Conservation (phyloP, 495 filamentous ascomycete genomes). For the Trichocladium uniseriatum region DNA sequence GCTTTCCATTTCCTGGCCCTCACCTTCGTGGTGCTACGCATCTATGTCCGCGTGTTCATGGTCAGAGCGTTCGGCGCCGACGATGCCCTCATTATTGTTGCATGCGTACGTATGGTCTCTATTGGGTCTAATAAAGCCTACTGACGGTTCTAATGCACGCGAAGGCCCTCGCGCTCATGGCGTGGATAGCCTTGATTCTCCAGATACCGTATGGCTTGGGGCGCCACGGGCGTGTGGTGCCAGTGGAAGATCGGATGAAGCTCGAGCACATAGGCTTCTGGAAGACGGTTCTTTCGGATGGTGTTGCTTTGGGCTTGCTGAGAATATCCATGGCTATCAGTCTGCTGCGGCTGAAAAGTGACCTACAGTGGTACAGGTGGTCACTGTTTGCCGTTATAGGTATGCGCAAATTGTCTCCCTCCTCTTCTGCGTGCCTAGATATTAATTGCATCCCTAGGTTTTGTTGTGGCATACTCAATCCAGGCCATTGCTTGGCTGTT, state of each 20-base stretch:
- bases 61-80: slow-evolving; percentile 25
- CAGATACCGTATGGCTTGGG: slow-evolving; percentile 32
- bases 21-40: slow-evolving; percentile 12
- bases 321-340: slow-evolving; percentile 32
- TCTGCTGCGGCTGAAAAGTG: slow-evolving; percentile 13
- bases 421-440: too few species aligned
- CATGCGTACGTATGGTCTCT: slow-evolving; percentile 7
- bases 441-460: slow-evolving; percentile 18
- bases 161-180: slow-evolving; percentile 3
- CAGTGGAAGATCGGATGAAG: slow-evolving; percentile 15
- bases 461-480: slow-evolving; percentile 23
- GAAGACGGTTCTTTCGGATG: slow-evolving; percentile 26
- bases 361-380: slow-evolving; percentile 10
- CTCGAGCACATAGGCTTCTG: slow-evolving; percentile 31
- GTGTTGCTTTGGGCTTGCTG: slow-evolving; percentile 27
- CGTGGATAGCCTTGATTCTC: slow-evolving; percentile 12
- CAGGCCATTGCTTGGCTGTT: slow-evolving; percentile 21
- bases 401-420: too few species aligned
- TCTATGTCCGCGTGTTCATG: slow-evolving; percentile 25
- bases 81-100: slow-evolving; percentile 36
- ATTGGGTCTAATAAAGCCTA: background rate
- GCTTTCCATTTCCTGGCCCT: slow-evolving; percentile 11
- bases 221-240: slow-evolving; percentile 23
- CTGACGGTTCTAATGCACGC: background rate
- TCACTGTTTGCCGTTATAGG: slow-evolving; percentile 16